A percentile compares a stretch with the other conserved stretches of the same genome.
These are phyloP conservation scores for Chytriomyces sp. DNA, from an alignment of 192 early-diverging fungal species.

Conservation along the genomic window DNA sequence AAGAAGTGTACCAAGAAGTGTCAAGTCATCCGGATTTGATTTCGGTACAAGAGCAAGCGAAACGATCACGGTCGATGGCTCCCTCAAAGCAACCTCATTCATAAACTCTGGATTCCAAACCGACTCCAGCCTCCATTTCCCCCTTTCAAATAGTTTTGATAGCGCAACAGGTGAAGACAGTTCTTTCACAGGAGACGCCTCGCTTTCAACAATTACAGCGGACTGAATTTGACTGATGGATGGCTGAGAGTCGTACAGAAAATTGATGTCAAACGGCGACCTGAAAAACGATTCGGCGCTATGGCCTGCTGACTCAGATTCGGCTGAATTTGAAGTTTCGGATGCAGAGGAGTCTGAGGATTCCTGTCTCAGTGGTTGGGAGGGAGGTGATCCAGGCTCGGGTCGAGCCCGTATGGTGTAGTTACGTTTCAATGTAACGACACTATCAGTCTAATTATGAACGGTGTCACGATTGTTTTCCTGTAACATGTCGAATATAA, in stretches of 20 bases:
- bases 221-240: neutral
- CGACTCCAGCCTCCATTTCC: constrained; percentile 5
- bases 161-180: neutral
- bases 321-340: neutral
- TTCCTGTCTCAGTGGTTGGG: neutral
- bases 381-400: neutral
- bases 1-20: neutral
- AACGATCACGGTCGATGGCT: neutral
- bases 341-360: neutral
- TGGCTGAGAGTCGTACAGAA: constrained; percentile 17
- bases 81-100: neutral
- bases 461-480: neutral
- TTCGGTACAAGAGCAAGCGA: constrained; percentile 13
- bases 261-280: constrained; percentile 2
- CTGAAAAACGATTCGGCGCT: neutral
- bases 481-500: neutral
- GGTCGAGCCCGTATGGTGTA: neutral
- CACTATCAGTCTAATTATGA: constrained; percentile 9
- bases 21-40: neutral
- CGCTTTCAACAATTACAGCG: neutral
- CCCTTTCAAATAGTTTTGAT: neutral
- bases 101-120: constrained; percentile 19
- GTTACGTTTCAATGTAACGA: constrained; percentile 8
- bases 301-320: neutral
- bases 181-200: neutral